These are phyloP conservation scores for Hygrophorus russula DNA, from an alignment of 768 basidiomycete genomes.

Conservation along the genomic window DNA sequence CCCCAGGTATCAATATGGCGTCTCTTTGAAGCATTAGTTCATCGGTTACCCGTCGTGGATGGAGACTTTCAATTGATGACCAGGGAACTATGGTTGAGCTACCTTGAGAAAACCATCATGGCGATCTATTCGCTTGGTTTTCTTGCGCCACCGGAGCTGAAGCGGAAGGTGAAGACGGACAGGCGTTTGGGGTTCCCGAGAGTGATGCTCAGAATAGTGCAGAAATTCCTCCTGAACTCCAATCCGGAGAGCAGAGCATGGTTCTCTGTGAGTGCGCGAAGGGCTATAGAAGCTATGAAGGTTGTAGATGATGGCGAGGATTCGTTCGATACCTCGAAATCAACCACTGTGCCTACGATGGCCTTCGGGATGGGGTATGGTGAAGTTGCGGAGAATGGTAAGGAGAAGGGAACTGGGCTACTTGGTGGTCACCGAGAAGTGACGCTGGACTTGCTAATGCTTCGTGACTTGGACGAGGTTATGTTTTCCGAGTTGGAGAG, in stretches of 20 bases:
- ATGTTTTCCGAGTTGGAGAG: constrained; percentile 77
- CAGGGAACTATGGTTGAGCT: constrained; percentile 62
- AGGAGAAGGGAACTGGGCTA: constrained; percentile 67
- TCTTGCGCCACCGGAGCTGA: constrained; percentile 65
- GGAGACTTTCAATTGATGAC: constrained; percentile 58
- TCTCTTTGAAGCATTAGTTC: constrained; percentile 62
- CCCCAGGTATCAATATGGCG: constrained; percentile 45
- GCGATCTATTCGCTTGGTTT: constrained; percentile 83
- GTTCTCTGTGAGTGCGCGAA: constrained; percentile 45
- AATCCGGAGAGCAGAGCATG: constrained; percentile 39
- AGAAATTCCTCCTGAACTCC: constrained; percentile 43
- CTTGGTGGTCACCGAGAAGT: constrained; percentile 63
- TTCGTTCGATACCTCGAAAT: constrained; percentile 56
- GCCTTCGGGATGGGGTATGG: constrained; percentile 83
- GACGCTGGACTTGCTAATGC: constrained; percentile 62
- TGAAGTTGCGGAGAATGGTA: constrained; percentile 52
- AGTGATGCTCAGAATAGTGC: constrained; percentile 62
- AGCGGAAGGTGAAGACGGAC: constrained; percentile 57
- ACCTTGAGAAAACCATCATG: constrained; percentile 70
- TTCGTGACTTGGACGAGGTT: constrained; percentile 59
- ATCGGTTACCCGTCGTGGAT: constrained; percentile 74
- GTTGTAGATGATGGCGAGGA: constrained; percentile 69
- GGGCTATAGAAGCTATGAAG: constrained; percentile 70
- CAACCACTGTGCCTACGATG: constrained; percentile 46
- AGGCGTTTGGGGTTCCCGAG: constrained; percentile 55